These are phyloP conservation scores for Metarhizium sp. DNA, from an alignment of 2,329 filamentous ascomycete species.

Conservation along the genomic window DNA sequence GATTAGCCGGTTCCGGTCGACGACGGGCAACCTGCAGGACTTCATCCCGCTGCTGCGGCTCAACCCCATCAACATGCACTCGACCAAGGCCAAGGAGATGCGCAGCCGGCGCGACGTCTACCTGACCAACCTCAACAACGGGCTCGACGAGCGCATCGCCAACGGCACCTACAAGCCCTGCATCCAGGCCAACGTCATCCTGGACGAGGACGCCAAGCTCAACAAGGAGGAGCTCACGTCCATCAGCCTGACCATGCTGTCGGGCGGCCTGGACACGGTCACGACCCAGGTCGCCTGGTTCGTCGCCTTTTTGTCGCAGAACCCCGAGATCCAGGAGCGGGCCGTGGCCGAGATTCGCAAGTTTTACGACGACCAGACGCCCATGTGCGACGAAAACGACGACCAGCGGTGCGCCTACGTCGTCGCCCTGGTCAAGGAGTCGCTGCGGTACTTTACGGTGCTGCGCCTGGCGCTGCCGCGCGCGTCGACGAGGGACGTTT, in stretches of 20 bases:
- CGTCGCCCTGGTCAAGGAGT: conserved; percentile 53
- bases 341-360: conserved; percentile 47
- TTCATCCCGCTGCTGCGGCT: conserved; percentile 50
- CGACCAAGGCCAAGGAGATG: conserved; percentile 49
- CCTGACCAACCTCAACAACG: conserved; percentile 44
- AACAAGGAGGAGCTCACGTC: conserved; percentile 54
- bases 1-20: conserved; percentile 49
- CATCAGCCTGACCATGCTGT: conserved; percentile 60
- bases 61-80: conserved; percentile 53
- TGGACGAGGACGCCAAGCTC: conserved; percentile 52
- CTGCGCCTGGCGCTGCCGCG: conserved; percentile 53
- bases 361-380: conserved; percentile 39
- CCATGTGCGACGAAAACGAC: conserved; percentile 50
- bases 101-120: conserved; percentile 51
- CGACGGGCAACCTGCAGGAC: conserved; percentile 52
- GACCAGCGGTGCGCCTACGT: conserved; percentile 57
- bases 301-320: conserved; percentile 47
- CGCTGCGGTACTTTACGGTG: conserved; percentile 53
- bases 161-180: conserved; percentile 53
- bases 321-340: conserved; percentile 53
- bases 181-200: conserved; percentile 58
- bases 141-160: conserved; percentile 50
- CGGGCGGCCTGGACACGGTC: conserved; percentile 57
- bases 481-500: conserved; percentile 49
- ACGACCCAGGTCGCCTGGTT: conserved; percentile 59